A percentile compares a stretch with the other conserved stretches of the same genome.
Evolutionary conservation across 371 early-diverging fungal species (phyloP).

Genomic region (Zopfochytrium polystomum): DNA sequence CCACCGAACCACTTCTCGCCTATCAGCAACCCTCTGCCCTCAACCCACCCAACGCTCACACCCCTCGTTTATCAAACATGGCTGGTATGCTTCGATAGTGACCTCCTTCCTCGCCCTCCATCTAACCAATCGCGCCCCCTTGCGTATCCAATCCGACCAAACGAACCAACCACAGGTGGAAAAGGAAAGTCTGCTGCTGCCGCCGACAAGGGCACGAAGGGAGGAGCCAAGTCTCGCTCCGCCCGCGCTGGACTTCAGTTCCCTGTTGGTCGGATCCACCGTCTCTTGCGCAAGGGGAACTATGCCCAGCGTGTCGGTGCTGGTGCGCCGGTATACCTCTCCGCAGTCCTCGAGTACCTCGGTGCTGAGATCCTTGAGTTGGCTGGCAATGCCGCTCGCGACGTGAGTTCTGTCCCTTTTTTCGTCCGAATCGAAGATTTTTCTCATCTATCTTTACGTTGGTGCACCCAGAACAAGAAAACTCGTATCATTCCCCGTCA

Average conservation of each 20-base stretch:
- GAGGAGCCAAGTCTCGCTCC: conserved; percentile 55
- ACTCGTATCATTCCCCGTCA: conserved; percentile 41
- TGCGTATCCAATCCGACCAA: no score
- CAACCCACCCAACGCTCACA: no score
- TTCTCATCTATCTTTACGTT: conserved; percentile 88
- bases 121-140: background rate
- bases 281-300: conserved; percentile 92
- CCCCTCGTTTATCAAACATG: no score
- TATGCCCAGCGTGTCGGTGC: conserved; percentile 93
- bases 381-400: conserved; percentile 94
- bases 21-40: no score
- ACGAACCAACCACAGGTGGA: conserved; percentile 28
- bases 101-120: background rate
- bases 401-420: no score
- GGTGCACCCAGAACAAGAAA: conserved; percentile 89
- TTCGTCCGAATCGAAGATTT: conserved; percentile 94
- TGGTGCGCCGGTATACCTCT: conserved; percentile 92
- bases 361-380: conserved; percentile 95
- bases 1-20: no score
- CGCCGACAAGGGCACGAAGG: conserved; percentile 36
- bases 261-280: conserved; percentile 96
- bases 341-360: conserved; percentile 94
- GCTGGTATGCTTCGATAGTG: no score
- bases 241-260: conserved; percentile 88
- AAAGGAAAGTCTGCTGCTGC: conserved; percentile 42